Evolutionary conservation across 1,284 basidiomycete genomes (phyloP).

Genomic region (Papiliotrema terrestris): DNA sequence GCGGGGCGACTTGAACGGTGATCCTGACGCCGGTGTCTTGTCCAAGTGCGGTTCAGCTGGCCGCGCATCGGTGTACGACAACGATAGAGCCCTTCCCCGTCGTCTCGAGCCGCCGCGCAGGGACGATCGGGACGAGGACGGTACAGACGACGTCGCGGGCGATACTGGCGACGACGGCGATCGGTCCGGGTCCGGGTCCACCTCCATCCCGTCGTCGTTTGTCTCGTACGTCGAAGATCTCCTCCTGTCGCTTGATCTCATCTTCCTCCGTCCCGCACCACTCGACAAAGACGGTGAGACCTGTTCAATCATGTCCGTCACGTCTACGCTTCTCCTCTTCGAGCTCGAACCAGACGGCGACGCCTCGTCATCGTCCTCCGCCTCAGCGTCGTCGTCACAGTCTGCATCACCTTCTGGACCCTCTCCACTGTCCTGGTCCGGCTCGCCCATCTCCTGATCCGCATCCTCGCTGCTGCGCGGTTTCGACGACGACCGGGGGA

Average conservation of each 20-base stretch:
- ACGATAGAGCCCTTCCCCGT: not conserved
- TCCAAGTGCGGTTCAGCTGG: slow-evolving; percentile 19
- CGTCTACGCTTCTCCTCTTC: not conserved
- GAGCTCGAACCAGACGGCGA: not conserved
- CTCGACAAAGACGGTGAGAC: not conserved
- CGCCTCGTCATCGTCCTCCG: not conserved
- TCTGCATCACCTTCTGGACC: slow-evolving; percentile 1
- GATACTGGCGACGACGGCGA: slow-evolving; percentile 9
- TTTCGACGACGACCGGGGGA: slow-evolving; percentile 31
- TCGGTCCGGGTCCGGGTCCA: slow-evolving; percentile 5
- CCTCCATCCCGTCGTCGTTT: not conserved
- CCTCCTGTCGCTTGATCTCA: not conserved
- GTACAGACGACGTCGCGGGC: slow-evolving; percentile 17
- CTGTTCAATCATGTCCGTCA: slow-evolving; percentile 3
- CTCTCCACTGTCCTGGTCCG: slow-evolving; percentile 1
- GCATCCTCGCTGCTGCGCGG: slow-evolving; percentile 9
- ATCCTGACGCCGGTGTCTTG: slow-evolving; percentile 4
- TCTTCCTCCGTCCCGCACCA: not conserved
- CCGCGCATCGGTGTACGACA: slow-evolving; percentile 6
- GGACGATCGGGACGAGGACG: slow-evolving; percentile 22
- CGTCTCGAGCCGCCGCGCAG: slow-evolving; percentile 3
- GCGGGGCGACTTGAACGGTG: not conserved
- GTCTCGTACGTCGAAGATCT: not conserved
- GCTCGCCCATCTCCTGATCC: slow-evolving; percentile 10
- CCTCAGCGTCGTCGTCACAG: not conserved